A percentile compares a stretch with the other conserved stretches of the same genome.
These are phyloP conservation scores for Penstemon newberryi DNA, from an alignment of 257 asterid genomes.

Conservation along the genomic window DNA sequence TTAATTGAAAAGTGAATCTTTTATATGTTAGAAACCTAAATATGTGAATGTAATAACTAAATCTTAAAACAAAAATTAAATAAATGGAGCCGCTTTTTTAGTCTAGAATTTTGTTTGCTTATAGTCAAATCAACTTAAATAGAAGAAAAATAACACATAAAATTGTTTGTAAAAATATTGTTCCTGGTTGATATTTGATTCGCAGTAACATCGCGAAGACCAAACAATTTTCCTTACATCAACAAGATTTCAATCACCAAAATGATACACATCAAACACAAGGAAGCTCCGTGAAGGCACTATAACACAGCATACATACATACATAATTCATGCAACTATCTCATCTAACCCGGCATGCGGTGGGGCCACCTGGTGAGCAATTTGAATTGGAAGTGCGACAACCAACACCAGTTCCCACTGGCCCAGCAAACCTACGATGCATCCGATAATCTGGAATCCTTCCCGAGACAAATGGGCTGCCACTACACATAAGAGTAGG, in stretches of 20 bases:
- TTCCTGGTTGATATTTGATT: conserved; percentile 26
- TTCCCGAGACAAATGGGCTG: conserved; percentile 59
- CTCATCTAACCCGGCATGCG: conserved; percentile 81
- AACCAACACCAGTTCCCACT: conserved; percentile 58
- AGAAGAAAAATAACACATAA: conserved; percentile 8
- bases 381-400: conserved; percentile 67
- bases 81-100: too few relatives aligned
- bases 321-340: conserved; percentile 19
- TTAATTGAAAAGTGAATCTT: too few relatives aligned
- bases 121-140: neutral
- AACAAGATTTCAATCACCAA: conserved; percentile 40
- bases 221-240: conserved; percentile 33
- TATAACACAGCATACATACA: conserved; percentile 32
- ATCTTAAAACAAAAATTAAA: too few relatives aligned
- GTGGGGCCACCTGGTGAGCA: conserved; percentile 78
- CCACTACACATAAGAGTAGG: conserved; percentile 54
- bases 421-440: conserved; percentile 59
- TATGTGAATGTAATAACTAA: too few relatives aligned
- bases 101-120: too few relatives aligned
- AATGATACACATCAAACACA: conserved; percentile 28
- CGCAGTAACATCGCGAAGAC: conserved; percentile 31
- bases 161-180: neutral
- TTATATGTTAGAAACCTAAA: too few relatives aligned
- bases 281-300: conserved; percentile 6
- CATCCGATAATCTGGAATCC: conserved; percentile 60